These are phyloP conservation scores for Candida methanosorbosa DNA, from an alignment of 805 yeast species.

Conservation along the genomic window DNA sequence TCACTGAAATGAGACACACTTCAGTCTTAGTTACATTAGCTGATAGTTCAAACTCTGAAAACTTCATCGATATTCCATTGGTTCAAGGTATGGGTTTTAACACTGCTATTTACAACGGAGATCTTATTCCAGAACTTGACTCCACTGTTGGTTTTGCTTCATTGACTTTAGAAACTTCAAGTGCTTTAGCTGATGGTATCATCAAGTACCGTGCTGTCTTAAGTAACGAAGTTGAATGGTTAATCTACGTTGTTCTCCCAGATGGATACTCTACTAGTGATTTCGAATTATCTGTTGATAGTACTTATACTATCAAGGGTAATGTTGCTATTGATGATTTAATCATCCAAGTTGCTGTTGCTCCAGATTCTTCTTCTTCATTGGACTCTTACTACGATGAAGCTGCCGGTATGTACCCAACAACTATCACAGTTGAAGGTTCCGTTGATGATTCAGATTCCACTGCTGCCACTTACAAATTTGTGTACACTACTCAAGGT, in stretches of 20 bases:
- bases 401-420: constrained; percentile 61
- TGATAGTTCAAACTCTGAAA: constrained; percentile 21
- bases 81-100: constrained; percentile 57
- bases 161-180: constrained; percentile 27
- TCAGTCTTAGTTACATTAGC: constrained; percentile 40
- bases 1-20: constrained; percentile 39
- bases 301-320: constrained; percentile 28
- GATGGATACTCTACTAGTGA: constrained; percentile 10
- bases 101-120: constrained; percentile 42
- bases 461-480: constrained; percentile 26
- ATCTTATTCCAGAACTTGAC: constrained; percentile 34
- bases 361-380: constrained; percentile 25
- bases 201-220: constrained; percentile 32
- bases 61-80: constrained; percentile 38
- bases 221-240: constrained; percentile 38
- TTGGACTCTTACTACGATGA: constrained; percentile 43
- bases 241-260: constrained; percentile 38
- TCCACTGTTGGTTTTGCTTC: constrained; percentile 37
- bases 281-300: constrained; percentile 24
- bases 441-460: constrained; percentile 28
- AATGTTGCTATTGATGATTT: constrained; percentile 29
- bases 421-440: constrained; percentile 39
- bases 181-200: constrained; percentile 17
- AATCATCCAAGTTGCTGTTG: constrained; percentile 40
- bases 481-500: constrained; percentile 43